Evolutionary conservation across 2,329 filamentous ascomycete species (phyloP), one percentile per base, ranked within the genome.

Genomic region (Fusarium torreyae): DNA sequence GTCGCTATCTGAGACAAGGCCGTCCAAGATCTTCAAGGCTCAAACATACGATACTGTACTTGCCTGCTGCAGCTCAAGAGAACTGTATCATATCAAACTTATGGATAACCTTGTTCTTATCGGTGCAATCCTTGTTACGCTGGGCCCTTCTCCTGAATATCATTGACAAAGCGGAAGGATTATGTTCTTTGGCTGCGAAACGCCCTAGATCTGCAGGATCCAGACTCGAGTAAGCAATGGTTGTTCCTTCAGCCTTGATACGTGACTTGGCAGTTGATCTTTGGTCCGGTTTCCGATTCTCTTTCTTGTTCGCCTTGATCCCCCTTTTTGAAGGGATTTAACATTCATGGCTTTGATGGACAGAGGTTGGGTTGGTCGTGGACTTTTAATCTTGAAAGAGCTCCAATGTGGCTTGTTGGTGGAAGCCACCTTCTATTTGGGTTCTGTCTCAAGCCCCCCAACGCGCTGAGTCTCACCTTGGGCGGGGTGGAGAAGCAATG

Each of bases 91-190:
- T 33, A 52, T 28, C 22, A 28, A 49, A 15, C 36, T 43, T 13
- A 31, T 31, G 28, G 28, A 13, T 10, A 31, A 10, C 28, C 10
- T 31, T 31, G 28, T 31, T 31, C 11, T 10, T 31, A 10, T 31
- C 28, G 28, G 3, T 5, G 28, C 28, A 31, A 55, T 40, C 59
- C 56, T 50, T 61, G 48, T 7, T 17, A 26, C 33, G 39, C n/a
- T 49, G 48, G 43, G 43, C 33, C 43, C 18, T n/a, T 39, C 62
- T 66, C 61, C 63, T 66, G 63, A 66, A 61, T 36, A 66, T 66
- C 62, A 22, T n/a, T 46, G 13, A 14, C 44, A 33, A 33, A 28
- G 43, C 14, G 43, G 43, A 31, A 31, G 44, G 44, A 46, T 46
- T 20, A 15, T 45, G 20, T 18, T 11, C 9, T 10, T 46, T 28